phyloP scores from a whole-genome alignment of 257 asterid genomes.

The Capsicum rhomboideum region DNA sequence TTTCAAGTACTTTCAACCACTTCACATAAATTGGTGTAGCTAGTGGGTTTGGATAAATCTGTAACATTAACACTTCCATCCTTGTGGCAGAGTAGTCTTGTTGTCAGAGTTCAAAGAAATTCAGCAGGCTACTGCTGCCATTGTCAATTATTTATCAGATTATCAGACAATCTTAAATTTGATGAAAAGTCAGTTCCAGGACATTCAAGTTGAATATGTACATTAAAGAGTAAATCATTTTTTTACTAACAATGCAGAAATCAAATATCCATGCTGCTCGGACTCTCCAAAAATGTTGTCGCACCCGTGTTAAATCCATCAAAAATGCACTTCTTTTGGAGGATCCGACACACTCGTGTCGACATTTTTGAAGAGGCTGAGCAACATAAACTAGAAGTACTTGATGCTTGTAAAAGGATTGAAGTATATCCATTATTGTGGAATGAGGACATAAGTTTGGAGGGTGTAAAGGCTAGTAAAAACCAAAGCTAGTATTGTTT shows the following conservation, averaged over 20 bases:
- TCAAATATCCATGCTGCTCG: background rate
- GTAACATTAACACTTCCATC: background rate
- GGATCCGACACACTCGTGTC: background rate
- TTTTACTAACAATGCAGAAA: background rate
- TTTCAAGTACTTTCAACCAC: too few species aligned
- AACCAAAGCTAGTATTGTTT: background rate
- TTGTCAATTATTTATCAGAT: background rate
- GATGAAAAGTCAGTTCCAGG: background rate
- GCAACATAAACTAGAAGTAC: background rate
- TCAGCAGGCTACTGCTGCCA: background rate
- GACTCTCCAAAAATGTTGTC: background rate
- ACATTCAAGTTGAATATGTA: background rate
- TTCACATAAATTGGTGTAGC: background rate
- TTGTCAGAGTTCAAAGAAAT: background rate
- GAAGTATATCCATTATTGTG: background rate
- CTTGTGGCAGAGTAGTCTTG: background rate
- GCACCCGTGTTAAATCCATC: background rate
- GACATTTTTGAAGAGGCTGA: background rate
- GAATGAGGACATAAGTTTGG: background rate
- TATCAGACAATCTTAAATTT: background rate
- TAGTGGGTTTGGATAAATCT: background rate
- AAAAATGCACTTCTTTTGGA: background rate
- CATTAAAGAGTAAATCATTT: background rate
- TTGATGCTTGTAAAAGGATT: background rate
- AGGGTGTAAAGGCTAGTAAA: background rate